These are phyloP conservation scores for Fusarium ramigenum DNA, from an alignment of 2,329 filamentous ascomycete genomes.

Conservation along the genomic window DNA sequence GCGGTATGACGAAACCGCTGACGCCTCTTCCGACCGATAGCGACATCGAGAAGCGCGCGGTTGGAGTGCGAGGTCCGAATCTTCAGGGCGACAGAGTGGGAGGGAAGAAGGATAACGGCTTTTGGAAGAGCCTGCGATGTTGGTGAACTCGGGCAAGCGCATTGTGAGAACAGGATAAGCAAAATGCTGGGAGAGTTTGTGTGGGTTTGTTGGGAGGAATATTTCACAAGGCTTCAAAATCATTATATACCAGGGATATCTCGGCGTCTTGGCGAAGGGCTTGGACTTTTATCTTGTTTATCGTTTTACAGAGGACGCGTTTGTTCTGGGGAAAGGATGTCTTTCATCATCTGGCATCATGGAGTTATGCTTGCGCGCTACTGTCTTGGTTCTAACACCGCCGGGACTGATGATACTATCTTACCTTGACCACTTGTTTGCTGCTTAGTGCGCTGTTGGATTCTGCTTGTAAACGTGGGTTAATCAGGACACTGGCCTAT, in stretches of 20 bases:
- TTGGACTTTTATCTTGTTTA: slow-evolving; percentile 19
- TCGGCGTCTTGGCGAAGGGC: slow-evolving; percentile 39
- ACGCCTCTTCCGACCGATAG: slow-evolving; percentile 59
- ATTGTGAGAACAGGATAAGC: background rate
- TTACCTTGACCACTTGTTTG: slow-evolving; percentile 11
- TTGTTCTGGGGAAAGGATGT: slow-evolving; percentile 15
- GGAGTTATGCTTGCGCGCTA: slow-evolving; percentile 28
- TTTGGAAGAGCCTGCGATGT: slow-evolving; percentile 66
- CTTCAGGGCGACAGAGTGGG: slow-evolving; percentile 55
- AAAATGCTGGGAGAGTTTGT: background rate
- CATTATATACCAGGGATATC: slow-evolving; percentile 45
- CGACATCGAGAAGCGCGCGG: slow-evolving; percentile 57
- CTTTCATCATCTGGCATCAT: slow-evolving; percentile 24
- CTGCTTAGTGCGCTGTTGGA: background rate
- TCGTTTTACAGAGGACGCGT: slow-evolving; percentile 18
- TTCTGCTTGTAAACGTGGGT: background rate
- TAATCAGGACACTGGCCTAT: background rate
- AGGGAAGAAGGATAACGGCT: slow-evolving; percentile 54
- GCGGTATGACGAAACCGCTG: slow-evolving; percentile 67
- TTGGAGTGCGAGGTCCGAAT: slow-evolving; percentile 56
- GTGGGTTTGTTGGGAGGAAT: slow-evolving; percentile 22
- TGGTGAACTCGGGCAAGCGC: slow-evolving; percentile 56
- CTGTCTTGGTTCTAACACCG: slow-evolving; percentile 11
- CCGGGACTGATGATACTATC: slow-evolving; percentile 13
- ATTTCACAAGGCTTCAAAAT: slow-evolving; percentile 34